phyloP scores from a whole-genome alignment of 1,139 yeast genomes.

The Lodderomyces margitis region DNA sequence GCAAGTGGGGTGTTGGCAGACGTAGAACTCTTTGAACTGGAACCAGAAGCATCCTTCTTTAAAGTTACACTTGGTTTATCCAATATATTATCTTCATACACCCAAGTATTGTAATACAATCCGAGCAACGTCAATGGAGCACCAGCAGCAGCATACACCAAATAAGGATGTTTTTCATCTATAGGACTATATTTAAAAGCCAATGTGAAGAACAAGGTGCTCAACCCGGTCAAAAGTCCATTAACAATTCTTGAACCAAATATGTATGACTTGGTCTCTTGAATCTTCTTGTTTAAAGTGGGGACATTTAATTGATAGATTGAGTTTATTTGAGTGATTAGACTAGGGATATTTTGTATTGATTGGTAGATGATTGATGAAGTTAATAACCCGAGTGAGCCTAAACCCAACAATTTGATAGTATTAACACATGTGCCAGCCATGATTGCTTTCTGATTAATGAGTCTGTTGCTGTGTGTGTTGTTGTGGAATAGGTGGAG shows the following conservation, averaged over 20 bases:
- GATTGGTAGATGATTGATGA: constrained; percentile 41
- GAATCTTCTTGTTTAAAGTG: constrained; percentile 9
- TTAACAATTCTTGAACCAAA: constrained; percentile 29
- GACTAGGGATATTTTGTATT: constrained; percentile 31
- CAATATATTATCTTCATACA: constrained; percentile 19
- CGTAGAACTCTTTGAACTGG: background rate
- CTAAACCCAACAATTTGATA: constrained; percentile 50
- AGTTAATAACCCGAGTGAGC: constrained; percentile 52
- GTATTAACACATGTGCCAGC: constrained; percentile 50
- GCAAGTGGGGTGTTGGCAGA: background rate
- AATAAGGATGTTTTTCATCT: constrained; percentile 54
- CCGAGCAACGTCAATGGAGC: constrained; percentile 37
- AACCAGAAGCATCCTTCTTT: background rate
- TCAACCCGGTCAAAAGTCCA: constrained; percentile 33
- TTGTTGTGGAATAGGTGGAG: background rate
- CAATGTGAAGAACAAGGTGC: constrained; percentile 38
- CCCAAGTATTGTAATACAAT: constrained; percentile 22
- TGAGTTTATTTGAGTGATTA: constrained; percentile 29
- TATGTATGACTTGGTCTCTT: constrained; percentile 20
- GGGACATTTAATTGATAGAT: constrained; percentile 9
- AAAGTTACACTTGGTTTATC: constrained; percentile 12
- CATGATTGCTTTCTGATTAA: constrained; percentile 17
- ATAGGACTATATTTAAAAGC: constrained; percentile 44
- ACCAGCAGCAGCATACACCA: constrained; percentile 54
- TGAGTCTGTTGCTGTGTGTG: background rate